A percentile compares a stretch with the other conserved stretches of the same genome.
Evolutionary conservation across 2,329 filamentous ascomycete species (phyloP).

Genomic region (Arachnomyces sp.): DNA sequence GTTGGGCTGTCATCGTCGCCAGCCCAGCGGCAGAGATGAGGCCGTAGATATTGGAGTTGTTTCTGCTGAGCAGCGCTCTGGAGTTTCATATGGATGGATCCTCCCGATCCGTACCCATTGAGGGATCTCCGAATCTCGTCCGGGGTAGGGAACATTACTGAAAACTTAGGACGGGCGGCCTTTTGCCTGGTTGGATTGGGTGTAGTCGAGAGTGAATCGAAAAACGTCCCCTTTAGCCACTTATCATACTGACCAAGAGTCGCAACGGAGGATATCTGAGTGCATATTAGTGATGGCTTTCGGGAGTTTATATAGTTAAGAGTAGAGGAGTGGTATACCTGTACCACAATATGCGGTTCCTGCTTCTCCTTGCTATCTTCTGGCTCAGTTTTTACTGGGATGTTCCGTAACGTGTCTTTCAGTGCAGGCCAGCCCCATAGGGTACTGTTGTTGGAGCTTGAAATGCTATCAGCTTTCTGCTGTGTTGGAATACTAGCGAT

Average conservation of each 20-base stretch:
- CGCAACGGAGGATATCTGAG: slow-evolving; percentile 73
- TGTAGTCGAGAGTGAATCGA: slow-evolving; percentile 34
- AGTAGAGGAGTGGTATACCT: slow-evolving; percentile 17
- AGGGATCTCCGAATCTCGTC: slow-evolving; percentile 68
- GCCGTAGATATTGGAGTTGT: slow-evolving; percentile 64
- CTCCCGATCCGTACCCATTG: slow-evolving; percentile 69
- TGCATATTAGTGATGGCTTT: slow-evolving; percentile 40
- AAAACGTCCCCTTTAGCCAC: slow-evolving; percentile 63
- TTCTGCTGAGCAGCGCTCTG: slow-evolving; percentile 61
- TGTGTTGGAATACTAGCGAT: slow-evolving; percentile 71
- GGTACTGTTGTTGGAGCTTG: slow-evolving; percentile 39
- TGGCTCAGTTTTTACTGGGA: slow-evolving; percentile 40
- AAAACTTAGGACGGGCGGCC: slow-evolving; percentile 43
- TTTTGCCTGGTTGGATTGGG: slow-evolving; percentile 10
- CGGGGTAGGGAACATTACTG: slow-evolving; percentile 71
- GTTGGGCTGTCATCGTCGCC: slow-evolving; percentile 39
- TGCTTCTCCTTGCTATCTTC: slow-evolving; percentile 10
- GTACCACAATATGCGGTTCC: slow-evolving; percentile 28
- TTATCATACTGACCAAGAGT: slow-evolving; percentile 61
- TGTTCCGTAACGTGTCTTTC: slow-evolving; percentile 47
- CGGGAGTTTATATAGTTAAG: background rate
- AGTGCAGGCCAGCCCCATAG: slow-evolving; percentile 72
- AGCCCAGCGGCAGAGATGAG: slow-evolving; percentile 68
- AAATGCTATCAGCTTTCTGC: slow-evolving; percentile 41
- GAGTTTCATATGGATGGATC: slow-evolving; percentile 73